phyloP scores from a whole-genome alignment of 108 stramenopile genomes.

The Cylindrotheca fusiformis region DNA sequence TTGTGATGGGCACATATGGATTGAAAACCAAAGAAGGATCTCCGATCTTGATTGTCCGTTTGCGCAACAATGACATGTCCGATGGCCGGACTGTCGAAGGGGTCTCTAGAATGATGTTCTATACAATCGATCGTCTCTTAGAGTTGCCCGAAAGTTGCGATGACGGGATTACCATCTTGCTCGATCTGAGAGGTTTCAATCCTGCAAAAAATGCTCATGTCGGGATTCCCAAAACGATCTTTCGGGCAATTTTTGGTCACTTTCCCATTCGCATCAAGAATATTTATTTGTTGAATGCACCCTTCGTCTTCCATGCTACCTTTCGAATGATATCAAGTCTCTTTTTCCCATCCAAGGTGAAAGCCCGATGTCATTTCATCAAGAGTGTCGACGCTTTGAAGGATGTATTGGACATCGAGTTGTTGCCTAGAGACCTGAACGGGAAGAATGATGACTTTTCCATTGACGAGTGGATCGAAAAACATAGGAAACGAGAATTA shows the following conservation, averaged over 20 bases:
- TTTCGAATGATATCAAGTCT: constrained; percentile 20
- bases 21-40: constrained; percentile 21
- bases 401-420: constrained; percentile 12
- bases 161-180: constrained; percentile 30
- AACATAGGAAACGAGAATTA: constrained; percentile 25
- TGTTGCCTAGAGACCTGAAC: constrained; percentile 26
- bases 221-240: constrained; percentile 25
- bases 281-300: constrained; percentile 38
- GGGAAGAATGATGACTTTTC: constrained; percentile 23
- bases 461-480: constrained; percentile 24
- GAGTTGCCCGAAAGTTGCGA: constrained; percentile 18
- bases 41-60: constrained; percentile 28
- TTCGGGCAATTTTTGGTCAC: constrained; percentile 30
- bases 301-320: constrained; percentile 17
- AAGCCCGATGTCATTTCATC: constrained; percentile 27
- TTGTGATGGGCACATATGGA: constrained; percentile 15
- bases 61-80: constrained; percentile 40
- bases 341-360: constrained; percentile 27
- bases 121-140: constrained; percentile 34
- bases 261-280: constrained; percentile 33
- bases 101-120: constrained; percentile 33
- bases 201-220: constrained; percentile 22
- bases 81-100: constrained; percentile 34
- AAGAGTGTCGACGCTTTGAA: constrained; percentile 18
- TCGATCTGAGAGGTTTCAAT: constrained; percentile 31